Base-by-base conservation (phyloP, 306 rosid species). In the Trichosanthes truncata region DNA sequence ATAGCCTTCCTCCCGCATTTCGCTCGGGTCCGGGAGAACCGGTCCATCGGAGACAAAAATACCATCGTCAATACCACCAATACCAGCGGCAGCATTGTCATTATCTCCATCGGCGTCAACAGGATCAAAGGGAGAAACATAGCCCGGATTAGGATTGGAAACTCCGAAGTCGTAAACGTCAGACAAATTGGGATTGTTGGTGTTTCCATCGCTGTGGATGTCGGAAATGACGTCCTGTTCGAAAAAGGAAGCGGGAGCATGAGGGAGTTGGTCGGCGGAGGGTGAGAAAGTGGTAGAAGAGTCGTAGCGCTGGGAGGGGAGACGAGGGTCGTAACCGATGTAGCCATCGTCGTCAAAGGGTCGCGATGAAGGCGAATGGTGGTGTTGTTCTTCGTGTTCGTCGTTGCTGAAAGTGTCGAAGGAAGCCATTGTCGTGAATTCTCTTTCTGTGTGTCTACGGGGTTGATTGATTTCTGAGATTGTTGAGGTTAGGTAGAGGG, bases 1-100 rank as follows among this genome's bases (percentile, higher is more conserved):
- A 74, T 14, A 60, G 43, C 95, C 89, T 85, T 93, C 98, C 88
- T 93, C 98, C 11, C 81, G 88, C 97, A 93, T 93, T 41, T 80
- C 89, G 59, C 78, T 76, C 0, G 85, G 97, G 18, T 91, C 90
- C 1, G 97, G 97, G 45, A 93, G 90, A 29, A 91, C 12, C 1
- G 97, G 97, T 1, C 89, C 96, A 0, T 80, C 85, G 0, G 93
- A 85, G 56, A 57, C 55, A 72, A 93, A 93, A 56, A 84, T 36
- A 3, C 45, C 87, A 33, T 61, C 85, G 14, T 76, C 89, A 49
- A 71, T 69, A 48, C 3, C 40, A 26, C 57, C 74, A 31, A 11
- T 65, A 1, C 25, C 46, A 7, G 74, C 82, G 29, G 71, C 10
- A 1, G 23, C 84, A 52, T 49, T 11, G 48, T 59, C 78, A 40